These are phyloP conservation scores for Candida fluviatilis DNA, from an alignment of 805 yeast species.

Conservation along the genomic window DNA sequence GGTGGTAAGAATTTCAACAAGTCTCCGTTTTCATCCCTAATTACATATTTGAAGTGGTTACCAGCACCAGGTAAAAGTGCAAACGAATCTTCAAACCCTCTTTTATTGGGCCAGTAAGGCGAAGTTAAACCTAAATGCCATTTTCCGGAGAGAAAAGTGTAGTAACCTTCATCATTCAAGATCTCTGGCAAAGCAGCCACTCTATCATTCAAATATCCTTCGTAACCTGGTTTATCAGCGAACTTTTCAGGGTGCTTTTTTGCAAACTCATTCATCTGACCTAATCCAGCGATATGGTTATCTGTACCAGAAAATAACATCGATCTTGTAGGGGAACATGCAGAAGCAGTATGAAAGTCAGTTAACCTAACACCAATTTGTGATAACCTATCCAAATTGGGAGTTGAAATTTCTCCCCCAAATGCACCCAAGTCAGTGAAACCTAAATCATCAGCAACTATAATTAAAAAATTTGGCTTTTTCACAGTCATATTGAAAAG, in stretches of 20 bases:
- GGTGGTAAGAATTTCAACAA: constrained; percentile 34
- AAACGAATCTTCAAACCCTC: constrained; percentile 51
- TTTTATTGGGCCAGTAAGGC: constrained; percentile 44
- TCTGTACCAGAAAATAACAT: constrained; percentile 60
- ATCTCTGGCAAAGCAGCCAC: constrained; percentile 55
- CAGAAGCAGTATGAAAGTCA: constrained; percentile 60
- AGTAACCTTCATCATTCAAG: constrained; percentile 44
- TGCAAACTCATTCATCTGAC: constrained; percentile 52
- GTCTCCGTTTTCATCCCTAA: constrained; percentile 27
- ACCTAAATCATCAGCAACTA: constrained; percentile 61
- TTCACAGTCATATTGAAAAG: constrained; percentile 7
- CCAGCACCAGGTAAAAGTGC: constrained; percentile 54
- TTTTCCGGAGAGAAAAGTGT: constrained; percentile 52
- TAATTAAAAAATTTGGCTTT: constrained; percentile 48
- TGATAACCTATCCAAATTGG: constrained; percentile 45
- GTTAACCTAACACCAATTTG: constrained; percentile 46
- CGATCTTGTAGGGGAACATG: constrained; percentile 62
- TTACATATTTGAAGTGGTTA: constrained; percentile 48
- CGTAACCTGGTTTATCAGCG: constrained; percentile 49
- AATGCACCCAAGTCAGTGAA: constrained; percentile 52
- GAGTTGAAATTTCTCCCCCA: constrained; percentile 58
- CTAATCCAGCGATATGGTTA: constrained; percentile 57
- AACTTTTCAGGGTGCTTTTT: constrained; percentile 33
- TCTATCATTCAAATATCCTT: constrained; percentile 47
- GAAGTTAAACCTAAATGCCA: constrained; percentile 54